Base-by-base conservation (phyloP, 371 early-diverging fungal genomes). In the Mortierella sp. region DNA sequence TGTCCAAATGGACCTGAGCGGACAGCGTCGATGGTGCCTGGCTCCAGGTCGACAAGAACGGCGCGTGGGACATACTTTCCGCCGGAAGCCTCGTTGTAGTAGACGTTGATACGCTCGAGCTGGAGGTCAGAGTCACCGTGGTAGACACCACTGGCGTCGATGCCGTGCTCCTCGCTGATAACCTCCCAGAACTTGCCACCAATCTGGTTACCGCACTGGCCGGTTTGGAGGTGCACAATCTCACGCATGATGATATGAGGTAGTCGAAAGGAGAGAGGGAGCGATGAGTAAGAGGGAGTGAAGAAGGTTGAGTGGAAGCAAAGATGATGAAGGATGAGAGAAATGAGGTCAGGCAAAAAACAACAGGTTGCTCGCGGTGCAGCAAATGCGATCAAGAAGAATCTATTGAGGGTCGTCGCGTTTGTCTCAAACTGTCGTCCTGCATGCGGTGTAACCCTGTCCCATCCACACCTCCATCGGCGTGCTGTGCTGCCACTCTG, bases 151-250 rank as follows among this genome's bases (percentile, higher is more conserved):
- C 83, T 76, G 57, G 81, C 77, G 68, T 87, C 87, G 58, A 96
- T 91, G 59, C 95, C 95, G 79, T 96, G 97, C 79, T 96, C 98
- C 71, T 82, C 84, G 50, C 91, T 87, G 63, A 96, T 94, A 39
- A 92, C 90, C 82, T 58, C 54, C 66, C 65, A 76, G 69, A 76
- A 76, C 61, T 68, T 68, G 60, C 76, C 70, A 74, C 84, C 79
- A 78, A 86, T 85, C 78, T 94, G 94, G 88, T 93, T 92, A 84
- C 94, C 94, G 79, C 93, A 91, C 82, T 96, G 97, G 73, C 98
- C 99, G 79, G 98, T 96, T 88, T 99, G 99, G 70, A 99, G 86
- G 88, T 99, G 98, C 80, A 99, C 96, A 80, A 99, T 98, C 91
- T 99, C 99, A 89, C 99, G 91, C 99, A 99, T 98, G 78, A 54